phyloP scores from a whole-genome alignment of 129 eudicot species.

The Oenanthe sinensis region DNA sequence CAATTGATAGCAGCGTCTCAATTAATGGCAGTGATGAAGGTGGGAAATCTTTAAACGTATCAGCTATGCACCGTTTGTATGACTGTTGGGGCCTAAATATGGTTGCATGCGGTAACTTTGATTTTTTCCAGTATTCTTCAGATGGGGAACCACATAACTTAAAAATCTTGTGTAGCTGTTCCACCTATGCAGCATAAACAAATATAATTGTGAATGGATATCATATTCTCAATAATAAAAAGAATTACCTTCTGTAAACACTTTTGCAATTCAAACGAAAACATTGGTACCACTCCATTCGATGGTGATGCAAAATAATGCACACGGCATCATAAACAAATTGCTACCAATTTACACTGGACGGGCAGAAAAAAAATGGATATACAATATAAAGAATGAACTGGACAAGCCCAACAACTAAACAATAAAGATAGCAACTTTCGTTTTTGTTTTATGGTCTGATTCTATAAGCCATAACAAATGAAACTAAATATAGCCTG shows the following conservation, averaged over 20 bases:
- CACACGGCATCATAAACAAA: neutral
- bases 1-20: conserved; percentile 74
- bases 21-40: conserved; percentile 63
- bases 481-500: neutral
- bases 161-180: conserved; percentile 85
- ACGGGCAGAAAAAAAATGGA: neutral
- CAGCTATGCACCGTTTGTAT: conserved; percentile 69
- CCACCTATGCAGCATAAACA: conserved; percentile 45
- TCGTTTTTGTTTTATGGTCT: neutral
- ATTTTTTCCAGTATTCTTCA: conserved; percentile 86
- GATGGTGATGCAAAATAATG: neutral
- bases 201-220: neutral
- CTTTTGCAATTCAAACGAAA: neutral
- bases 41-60: conserved; percentile 78
- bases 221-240: neutral
- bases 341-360: neutral
- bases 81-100: conserved; percentile 79
- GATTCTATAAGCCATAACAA: neutral
- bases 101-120: conserved; percentile 95
- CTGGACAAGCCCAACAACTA: neutral
- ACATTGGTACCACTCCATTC: neutral
- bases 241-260: no score
- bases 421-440: neutral
- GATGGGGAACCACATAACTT: conserved; percentile 90
- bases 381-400: neutral